Base-by-base conservation (phyloP, 1,284 basidiomycete genomes). In the Cryptococcus neoformans region DNA sequence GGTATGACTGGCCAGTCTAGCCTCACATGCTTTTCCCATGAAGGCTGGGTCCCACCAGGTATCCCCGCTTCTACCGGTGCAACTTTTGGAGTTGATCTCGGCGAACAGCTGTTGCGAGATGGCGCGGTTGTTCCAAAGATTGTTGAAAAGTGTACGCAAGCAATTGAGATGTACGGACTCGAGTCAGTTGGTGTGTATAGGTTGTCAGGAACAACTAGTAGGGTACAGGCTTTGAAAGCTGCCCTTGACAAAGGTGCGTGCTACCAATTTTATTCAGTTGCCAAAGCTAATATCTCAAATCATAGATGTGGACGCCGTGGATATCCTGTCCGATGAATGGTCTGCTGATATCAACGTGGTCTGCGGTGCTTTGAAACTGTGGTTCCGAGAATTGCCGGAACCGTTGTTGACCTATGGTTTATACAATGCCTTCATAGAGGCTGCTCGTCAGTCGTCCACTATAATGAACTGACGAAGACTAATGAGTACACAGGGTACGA, bases 381-480 rank as follows among this genome's bases (percentile, higher is more conserved):
- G 95, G 95, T 84, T 99, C 73, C 83, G 96, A 61, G 96, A 99
- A 74, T 80, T 99, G 55, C 95, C 95, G 10, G 93, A 98, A 74
- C 95, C 96, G 28, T 77, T 99, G 50, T 79, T 99, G 64, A 98
- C 95, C 1, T 83, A 83, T 64, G 82, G 81, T 52, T 81, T 98
- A 49, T 93, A 98, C 75, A 84, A 88, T 72, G 87, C 87, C 8
- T 99, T 99, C 79, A 87, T 98, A 65, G 94, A 98, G 55, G 94
- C 93, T 63, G 90, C 95, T 6, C 88, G 95, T 94, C 74, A 79
- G 90, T 81, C 47, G 9, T 12, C 34, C 6, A 41, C 17, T 55
- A 14, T 44, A 12, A 34, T 47, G 6, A 12, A 16, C 45, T 55
- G 44, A 40, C 39, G 16, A 34, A 42, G 7, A 39, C n/a, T 49